A percentile compares a stretch with the other conserved stretches of the same genome.
These are phyloP conservation scores for Hemisphaericaspora nanyangensis DNA, from an alignment of 805 yeast species.

Conservation along the genomic window DNA sequence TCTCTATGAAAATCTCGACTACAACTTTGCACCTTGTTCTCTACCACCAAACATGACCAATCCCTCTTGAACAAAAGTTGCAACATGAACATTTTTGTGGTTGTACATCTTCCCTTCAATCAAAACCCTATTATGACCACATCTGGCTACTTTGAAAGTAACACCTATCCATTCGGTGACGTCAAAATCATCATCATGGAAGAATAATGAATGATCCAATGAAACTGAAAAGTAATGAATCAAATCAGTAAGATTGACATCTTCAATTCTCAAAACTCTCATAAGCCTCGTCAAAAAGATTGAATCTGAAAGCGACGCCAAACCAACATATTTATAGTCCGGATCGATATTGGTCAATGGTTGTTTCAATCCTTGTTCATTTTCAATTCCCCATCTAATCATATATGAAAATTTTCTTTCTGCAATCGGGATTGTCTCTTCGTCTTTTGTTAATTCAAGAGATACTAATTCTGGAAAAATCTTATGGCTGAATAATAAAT, in stretches of 20 bases:
- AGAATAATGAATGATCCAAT: conserved; percentile 31
- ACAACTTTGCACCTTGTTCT: conserved; percentile 1
- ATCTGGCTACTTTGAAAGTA: conserved; percentile 24
- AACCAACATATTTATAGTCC: conserved; percentile 44
- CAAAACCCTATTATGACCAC: conserved; percentile 28
- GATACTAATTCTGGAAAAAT: conserved; percentile 32
- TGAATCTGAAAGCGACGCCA: conserved; percentile 58
- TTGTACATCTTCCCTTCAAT: conserved; percentile 28
- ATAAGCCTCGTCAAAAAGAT: conserved; percentile 50
- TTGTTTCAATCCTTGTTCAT: conserved; percentile 7
- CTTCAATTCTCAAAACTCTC: conserved; percentile 40
- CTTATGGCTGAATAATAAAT: conserved; percentile 18
- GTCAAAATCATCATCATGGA: conserved; percentile 34
- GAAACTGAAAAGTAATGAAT: conserved; percentile 28
- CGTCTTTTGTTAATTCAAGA: conserved; percentile 19
- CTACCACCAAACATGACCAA: conserved; percentile 15
- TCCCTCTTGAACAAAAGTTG: conserved; percentile 33
- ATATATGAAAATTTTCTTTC: conserved; percentile 30
- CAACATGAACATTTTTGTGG: conserved; percentile 24
- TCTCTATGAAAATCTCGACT: background rate
- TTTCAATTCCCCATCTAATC: conserved; percentile 22
- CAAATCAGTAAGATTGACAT: conserved; percentile 17
- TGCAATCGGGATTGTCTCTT: conserved; percentile 21
- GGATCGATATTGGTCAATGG: conserved; percentile 11
- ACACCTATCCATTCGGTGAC: conserved; percentile 32